Percentiles rank a stretch among this genome's conserved stretches.
phyloP scores from a whole-genome alignment of 495 filamentous ascomycete genomes.

The Chaetomidium leptoderma region DNA sequence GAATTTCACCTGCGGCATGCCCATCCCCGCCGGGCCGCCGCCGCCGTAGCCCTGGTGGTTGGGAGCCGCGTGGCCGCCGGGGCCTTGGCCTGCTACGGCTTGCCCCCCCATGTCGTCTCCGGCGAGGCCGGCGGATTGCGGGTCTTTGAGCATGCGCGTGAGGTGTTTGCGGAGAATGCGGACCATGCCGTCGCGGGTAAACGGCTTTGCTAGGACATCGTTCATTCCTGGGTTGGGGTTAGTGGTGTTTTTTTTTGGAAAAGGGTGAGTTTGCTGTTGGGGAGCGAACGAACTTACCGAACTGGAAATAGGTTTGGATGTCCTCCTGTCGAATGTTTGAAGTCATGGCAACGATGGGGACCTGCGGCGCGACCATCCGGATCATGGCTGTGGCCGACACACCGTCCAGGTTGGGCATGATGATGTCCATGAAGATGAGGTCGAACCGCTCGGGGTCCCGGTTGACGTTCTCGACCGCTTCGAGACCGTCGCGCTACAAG shows the following conservation, averaged over 20 bases:
- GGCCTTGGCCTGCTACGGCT: conserved; percentile 21
- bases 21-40: conserved; percentile 15
- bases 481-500: conserved; percentile 62
- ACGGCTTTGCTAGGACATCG: conserved; percentile 93
- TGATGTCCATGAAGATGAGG: conserved; percentile 97
- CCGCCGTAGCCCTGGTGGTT: neutral
- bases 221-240: conserved; percentile 80
- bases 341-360: conserved; percentile 97
- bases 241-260: conserved; percentile 14
- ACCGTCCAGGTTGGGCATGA: conserved; percentile 95
- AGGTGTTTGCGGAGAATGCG: conserved; percentile 88
- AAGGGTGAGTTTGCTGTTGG: neutral
- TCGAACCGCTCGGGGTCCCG: conserved; percentile 73
- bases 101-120: conserved; percentile 10
- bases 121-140: conserved; percentile 24
- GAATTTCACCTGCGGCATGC: conserved; percentile 63
- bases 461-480: conserved; percentile 91
- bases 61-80: conserved; percentile 12
- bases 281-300: conserved; percentile 59
- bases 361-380: conserved; percentile 74
- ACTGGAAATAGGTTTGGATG: conserved; percentile 94
- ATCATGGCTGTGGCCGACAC: conserved; percentile 93
- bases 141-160: conserved; percentile 60
- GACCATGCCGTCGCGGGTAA: conserved; percentile 91
- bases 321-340: conserved; percentile 97